These are phyloP conservation scores for Didymella arachidicola DNA, from an alignment of 2,329 filamentous ascomycete genomes.

Conservation along the genomic window DNA sequence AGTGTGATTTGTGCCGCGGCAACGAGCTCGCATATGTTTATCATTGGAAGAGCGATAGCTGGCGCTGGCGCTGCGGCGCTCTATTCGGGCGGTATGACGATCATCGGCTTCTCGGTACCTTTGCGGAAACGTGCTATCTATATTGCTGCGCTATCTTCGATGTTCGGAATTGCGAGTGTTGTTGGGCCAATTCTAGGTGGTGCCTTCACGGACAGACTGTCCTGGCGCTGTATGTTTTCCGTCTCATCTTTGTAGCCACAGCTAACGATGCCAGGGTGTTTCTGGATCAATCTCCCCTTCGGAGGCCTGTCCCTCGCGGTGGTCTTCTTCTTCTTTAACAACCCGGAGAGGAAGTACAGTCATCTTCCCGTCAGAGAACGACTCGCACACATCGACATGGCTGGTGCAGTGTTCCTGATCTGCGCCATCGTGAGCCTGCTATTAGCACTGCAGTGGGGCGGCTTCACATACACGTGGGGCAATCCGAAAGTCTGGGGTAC, in stretches of 20 bases:
- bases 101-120: conserved; percentile 54
- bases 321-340: conserved; percentile 44
- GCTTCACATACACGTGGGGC: conserved; percentile 58
- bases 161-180: conserved; percentile 52
- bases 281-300: conserved; percentile 56
- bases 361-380: conserved; percentile 44
- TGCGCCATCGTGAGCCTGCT: conserved; percentile 45
- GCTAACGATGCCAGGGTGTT: conserved; percentile 35
- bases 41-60: conserved; percentile 63
- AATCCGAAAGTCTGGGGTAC: conserved; percentile 58
- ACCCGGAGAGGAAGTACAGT: conserved; percentile 35
- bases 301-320: conserved; percentile 50
- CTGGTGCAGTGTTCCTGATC: conserved; percentile 44
- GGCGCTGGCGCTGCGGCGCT: conserved; percentile 63
- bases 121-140: conserved; percentile 55
- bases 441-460: conserved; percentile 50
- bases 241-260: background rate
- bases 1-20: conserved; percentile 63
- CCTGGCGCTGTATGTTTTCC: conserved; percentile 40
- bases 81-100: conserved; percentile 61
- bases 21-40: conserved; percentile 60
- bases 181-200: conserved; percentile 55
- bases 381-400: conserved; percentile 50
- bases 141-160: conserved; percentile 46
- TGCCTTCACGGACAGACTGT: conserved; percentile 50